Conservation (phyloP, 345 rosid species). For the Lepidium aucheri region DNA sequence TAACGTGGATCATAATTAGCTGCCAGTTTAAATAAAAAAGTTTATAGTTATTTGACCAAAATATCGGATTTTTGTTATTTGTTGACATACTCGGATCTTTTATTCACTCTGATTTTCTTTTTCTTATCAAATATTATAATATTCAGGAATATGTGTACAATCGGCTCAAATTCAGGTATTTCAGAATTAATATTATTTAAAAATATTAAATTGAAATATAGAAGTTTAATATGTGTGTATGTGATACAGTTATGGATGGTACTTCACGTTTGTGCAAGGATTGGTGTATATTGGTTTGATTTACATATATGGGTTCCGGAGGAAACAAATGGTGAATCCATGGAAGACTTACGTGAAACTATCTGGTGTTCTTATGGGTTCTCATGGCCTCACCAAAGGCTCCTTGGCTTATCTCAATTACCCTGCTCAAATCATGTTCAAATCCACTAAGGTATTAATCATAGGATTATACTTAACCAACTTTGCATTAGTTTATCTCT, state of each 20-base stretch:
- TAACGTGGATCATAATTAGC: background rate
- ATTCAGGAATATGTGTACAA: slow-evolving; percentile 87
- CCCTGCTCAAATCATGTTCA: slow-evolving; percentile 91
- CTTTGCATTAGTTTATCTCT: background rate
- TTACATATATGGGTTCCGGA: slow-evolving; percentile 68
- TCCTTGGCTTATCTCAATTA: slow-evolving; percentile 84
- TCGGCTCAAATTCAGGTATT: slow-evolving; percentile 82
- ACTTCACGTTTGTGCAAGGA: slow-evolving; percentile 86
- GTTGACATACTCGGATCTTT: background rate
- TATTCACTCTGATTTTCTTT: background rate
- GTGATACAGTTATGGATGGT: slow-evolving; percentile 77
- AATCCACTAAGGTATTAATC: slow-evolving; percentile 67
- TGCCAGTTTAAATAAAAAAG: background rate
- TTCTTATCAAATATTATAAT: slow-evolving; percentile 19
- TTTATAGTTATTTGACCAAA: background rate
- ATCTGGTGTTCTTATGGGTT: slow-evolving; percentile 78
- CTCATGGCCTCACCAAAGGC: slow-evolving; percentile 82
- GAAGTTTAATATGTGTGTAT: background rate
- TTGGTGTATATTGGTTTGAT: slow-evolving; percentile 64
- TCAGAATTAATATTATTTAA: background rate
- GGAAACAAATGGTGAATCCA: slow-evolving; percentile 81
- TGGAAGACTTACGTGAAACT: slow-evolving; percentile 80
- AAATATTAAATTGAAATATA: background rate
- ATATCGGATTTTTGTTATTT: background rate
- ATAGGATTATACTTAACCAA: background rate